phyloP scores from a whole-genome alignment of 805 yeast genomes.

The Cyberlindnera japonica region DNA sequence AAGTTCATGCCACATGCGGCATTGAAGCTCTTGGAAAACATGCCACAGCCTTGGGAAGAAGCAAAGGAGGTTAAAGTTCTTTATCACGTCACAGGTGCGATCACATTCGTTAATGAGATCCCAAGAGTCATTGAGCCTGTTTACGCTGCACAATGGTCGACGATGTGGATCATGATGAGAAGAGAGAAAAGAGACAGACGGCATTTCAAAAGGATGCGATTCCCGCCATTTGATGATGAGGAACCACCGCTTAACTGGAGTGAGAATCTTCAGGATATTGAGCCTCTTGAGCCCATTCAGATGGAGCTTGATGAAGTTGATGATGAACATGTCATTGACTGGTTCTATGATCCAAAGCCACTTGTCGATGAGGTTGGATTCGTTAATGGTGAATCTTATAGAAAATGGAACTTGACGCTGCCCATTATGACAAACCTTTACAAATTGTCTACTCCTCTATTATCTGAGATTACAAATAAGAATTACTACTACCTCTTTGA shows the following conservation, averaged over 20 bases:
- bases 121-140: conserved; percentile 93
- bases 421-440: conserved; percentile 62
- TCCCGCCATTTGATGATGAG: conserved; percentile 97
- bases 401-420: conserved; percentile 61
- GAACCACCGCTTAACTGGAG: conserved; percentile 86
- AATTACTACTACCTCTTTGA: conserved; percentile 73
- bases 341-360: conserved; percentile 82
- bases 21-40: conserved; percentile 81
- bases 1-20: conserved; percentile 96
- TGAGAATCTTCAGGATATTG: conserved; percentile 72
- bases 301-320: conserved; percentile 62
- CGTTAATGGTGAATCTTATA: conserved; percentile 77
- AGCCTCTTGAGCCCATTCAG: conserved; percentile 67
- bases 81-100: conserved; percentile 90
- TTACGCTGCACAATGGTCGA: conserved; percentile 93
- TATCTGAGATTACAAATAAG: conserved; percentile 47
- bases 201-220: conserved; percentile 86
- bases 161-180: conserved; percentile 90
- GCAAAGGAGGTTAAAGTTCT: conserved; percentile 80
- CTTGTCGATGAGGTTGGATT: conserved; percentile 49
- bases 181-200: conserved; percentile 87
- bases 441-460: conserved; percentile 65
- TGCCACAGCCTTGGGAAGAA: conserved; percentile 99
- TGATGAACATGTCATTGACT: conserved; percentile 58
- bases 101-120: conserved; percentile 88